Evolutionary conservation across 805 yeast species (phyloP).

Genomic region (Yarrowia deformans): DNA sequence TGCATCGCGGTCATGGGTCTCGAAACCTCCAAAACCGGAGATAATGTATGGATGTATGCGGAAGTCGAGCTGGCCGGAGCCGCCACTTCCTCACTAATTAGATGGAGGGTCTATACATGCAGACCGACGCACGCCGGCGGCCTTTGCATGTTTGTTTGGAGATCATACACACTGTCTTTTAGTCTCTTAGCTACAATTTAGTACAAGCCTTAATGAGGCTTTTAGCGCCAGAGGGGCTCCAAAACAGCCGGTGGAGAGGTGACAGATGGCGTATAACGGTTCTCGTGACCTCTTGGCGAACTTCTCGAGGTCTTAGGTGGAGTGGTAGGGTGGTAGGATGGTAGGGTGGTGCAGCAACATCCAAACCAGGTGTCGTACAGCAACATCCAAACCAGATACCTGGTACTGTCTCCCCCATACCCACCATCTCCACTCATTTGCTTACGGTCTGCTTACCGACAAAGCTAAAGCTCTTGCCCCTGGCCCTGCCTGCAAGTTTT

Average conservation of each 20-base stretch:
- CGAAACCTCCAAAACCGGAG: not conserved
- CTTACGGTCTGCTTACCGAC: not conserved
- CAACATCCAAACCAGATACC: too few relatives aligned
- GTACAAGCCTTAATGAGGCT: conserved; percentile 34
- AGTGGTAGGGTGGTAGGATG: too few relatives aligned
- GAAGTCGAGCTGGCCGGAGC: not conserved
- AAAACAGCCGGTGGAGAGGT: too few relatives aligned
- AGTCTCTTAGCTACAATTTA: not conserved
- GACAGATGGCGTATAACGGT: too few relatives aligned
- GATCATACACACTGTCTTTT: not conserved
- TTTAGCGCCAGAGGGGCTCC: not conserved
- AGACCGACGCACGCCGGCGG: not conserved
- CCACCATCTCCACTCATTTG: too few relatives aligned
- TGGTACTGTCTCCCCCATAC: too few relatives aligned
- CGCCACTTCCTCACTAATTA: too few relatives aligned
- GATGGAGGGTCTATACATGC: not conserved
- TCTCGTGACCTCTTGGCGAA: too few relatives aligned
- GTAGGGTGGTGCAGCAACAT: too few relatives aligned
- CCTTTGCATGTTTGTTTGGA: conserved; percentile 14
- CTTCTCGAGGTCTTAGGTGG: too few relatives aligned
- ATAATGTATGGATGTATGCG: not conserved
- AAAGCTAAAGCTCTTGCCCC: conserved; percentile 24
- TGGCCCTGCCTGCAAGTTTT: conserved; percentile 8
- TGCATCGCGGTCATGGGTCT: too few relatives aligned
- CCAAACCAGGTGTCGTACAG: too few relatives aligned